phyloP scores from a whole-genome alignment of 768 basidiomycete genomes.

The Hericium rajendrae region DNA sequence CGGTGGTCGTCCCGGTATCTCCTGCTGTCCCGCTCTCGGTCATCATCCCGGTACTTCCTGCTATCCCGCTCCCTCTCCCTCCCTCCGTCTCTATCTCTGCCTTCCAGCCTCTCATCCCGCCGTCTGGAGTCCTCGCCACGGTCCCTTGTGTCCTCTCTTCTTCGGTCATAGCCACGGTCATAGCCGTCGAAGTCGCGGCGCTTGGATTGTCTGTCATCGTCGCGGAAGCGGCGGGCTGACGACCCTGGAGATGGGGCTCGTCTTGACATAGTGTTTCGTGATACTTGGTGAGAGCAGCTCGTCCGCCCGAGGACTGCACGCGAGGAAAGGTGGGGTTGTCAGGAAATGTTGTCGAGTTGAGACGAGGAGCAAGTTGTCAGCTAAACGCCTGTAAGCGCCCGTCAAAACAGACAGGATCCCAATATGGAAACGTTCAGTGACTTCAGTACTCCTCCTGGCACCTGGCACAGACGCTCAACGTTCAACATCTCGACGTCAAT shows the following conservation, averaged over 20 bases:
- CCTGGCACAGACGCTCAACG: too few species aligned
- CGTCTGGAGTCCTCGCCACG: neutral
- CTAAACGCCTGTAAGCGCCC: too few species aligned
- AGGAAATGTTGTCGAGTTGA: too few species aligned
- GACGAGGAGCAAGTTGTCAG: too few species aligned
- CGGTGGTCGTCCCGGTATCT: neutral
- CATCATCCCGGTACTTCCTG: neutral
- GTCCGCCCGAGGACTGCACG: too few species aligned
- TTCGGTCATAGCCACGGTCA: neutral
- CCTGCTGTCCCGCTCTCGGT: neutral
- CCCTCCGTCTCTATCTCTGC: neutral
- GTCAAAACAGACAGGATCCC: too few species aligned
- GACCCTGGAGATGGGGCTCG: neutral
- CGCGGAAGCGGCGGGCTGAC: too few species aligned
- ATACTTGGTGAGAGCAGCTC: too few species aligned
- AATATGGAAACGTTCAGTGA: too few species aligned
- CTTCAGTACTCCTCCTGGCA: too few species aligned
- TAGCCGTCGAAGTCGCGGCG: neutral
- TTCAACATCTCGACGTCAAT: too few species aligned
- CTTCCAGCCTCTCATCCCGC: neutral
- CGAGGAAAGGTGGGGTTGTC: too few species aligned
- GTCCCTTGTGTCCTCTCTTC: neutral
- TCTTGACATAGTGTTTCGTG: neutral
- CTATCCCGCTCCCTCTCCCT: neutral
- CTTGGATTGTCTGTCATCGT: neutral